These are phyloP conservation scores for Kurtzmaniella quercitrusa DNA, from an alignment of 1,139 yeast genomes.

Conservation along the genomic window DNA sequence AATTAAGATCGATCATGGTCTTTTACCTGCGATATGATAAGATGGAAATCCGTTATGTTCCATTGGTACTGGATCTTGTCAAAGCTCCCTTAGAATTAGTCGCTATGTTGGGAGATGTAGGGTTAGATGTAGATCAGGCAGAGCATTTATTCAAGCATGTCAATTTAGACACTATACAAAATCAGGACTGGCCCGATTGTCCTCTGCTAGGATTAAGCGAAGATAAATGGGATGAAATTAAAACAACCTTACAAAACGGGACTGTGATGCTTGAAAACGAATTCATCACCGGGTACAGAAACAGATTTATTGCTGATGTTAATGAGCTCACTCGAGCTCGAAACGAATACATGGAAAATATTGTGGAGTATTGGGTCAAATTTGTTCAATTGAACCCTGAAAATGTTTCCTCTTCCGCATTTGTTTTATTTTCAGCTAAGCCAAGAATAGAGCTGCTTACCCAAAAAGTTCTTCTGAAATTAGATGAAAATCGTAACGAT, in stretches of 20 bases:
- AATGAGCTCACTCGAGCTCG: conserved; percentile 1
- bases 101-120: conserved; percentile 42
- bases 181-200: conserved; percentile 22
- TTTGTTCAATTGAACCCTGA: conserved; percentile 50
- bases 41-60: conserved; percentile 32
- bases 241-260: not conserved
- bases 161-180: conserved; percentile 14
- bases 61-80: conserved; percentile 45
- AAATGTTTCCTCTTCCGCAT: not conserved
- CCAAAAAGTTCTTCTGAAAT: not conserved
- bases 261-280: not conserved
- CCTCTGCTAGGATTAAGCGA: conserved; percentile 19
- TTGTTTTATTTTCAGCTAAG: conserved; percentile 30
- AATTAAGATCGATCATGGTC: not conserved
- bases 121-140: conserved; percentile 39
- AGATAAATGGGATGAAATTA: conserved; percentile 19
- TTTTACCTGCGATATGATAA: conserved; percentile 10
- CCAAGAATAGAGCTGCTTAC: conserved; percentile 12
- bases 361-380: conserved; percentile 45
- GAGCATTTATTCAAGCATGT: conserved; percentile 31
- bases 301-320: conserved; percentile 2
- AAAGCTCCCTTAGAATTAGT: conserved; percentile 50
- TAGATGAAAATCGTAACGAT: not conserved
- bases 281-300: not conserved
- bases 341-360: conserved; percentile 11